These are phyloP conservation scores for Neurospora sp. DNA, from an alignment of 495 filamentous ascomycete species.

Conservation along the genomic window DNA sequence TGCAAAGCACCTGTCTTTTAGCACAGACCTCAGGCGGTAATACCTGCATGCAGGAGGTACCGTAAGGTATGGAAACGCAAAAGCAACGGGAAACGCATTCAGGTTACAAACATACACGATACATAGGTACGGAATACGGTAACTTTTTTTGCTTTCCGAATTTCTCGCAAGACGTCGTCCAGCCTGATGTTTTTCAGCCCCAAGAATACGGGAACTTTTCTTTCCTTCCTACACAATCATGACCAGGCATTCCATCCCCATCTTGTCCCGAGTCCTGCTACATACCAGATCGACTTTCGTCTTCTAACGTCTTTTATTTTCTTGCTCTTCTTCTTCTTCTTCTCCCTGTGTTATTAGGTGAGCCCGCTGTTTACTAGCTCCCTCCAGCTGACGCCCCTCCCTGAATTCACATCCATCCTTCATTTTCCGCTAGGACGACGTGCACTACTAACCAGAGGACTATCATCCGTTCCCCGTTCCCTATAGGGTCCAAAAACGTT, in stretches of 20 bases:
- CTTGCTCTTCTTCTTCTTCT: neutral
- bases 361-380: neutral
- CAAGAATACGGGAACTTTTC: neutral
- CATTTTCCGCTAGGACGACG: neutral
- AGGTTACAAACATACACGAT: neutral
- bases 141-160: constrained; percentile 3
- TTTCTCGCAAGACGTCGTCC: neutral
- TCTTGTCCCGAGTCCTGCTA: neutral
- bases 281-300: neutral
- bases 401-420: neutral
- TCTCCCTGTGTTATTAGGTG: neutral
- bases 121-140: neutral
- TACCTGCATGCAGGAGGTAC: neutral
- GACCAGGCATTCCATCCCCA: neutral
- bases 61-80: neutral
- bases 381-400: neutral
- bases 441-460: neutral
- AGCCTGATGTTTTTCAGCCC: neutral
- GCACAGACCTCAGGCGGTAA: neutral
- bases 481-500: neutral
- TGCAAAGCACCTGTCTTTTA: neutral
- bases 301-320: neutral
- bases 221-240: constrained; percentile 1
- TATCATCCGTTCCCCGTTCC: neutral
- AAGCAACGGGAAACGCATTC: neutral